These are phyloP conservation scores for Daldinia eschscholtzii DNA, from an alignment of 2,329 filamentous ascomycete genomes.

Conservation along the genomic window DNA sequence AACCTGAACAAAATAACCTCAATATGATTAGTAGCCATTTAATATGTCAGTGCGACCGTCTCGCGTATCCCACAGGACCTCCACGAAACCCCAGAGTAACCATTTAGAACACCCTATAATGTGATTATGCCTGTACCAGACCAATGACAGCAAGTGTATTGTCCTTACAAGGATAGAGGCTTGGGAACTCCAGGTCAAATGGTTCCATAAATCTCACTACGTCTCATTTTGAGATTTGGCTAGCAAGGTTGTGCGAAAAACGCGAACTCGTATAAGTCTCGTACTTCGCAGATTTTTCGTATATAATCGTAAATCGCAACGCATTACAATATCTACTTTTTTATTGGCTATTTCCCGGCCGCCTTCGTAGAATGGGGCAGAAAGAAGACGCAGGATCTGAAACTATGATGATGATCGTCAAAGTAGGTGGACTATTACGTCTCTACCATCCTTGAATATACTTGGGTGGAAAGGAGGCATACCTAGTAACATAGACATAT, in stretches of 20 bases:
- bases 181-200: neutral
- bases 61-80: too few relatives aligned
- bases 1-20: too few relatives aligned
- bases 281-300: neutral
- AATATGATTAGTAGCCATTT: too few relatives aligned
- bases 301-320: neutral
- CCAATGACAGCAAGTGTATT: neutral
- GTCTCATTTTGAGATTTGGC: neutral
- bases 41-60: too few relatives aligned
- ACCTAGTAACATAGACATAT: neutral
- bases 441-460: neutral
- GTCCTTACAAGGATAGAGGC: neutral
- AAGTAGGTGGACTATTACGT: neutral
- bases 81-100: too few relatives aligned
- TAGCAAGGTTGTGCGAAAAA: neutral
- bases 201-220: neutral
- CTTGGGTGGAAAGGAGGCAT: neutral
- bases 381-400: neutral
- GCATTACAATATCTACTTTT: neutral
- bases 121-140: neutral
- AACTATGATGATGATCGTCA: neutral
- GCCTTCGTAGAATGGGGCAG: neutral
- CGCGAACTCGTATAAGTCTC: slow-evolving; percentile 1
- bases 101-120: neutral
- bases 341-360: neutral